Conservation (phyloP, 352 stramenopile species). For the Phytophthora quininea region DNA sequence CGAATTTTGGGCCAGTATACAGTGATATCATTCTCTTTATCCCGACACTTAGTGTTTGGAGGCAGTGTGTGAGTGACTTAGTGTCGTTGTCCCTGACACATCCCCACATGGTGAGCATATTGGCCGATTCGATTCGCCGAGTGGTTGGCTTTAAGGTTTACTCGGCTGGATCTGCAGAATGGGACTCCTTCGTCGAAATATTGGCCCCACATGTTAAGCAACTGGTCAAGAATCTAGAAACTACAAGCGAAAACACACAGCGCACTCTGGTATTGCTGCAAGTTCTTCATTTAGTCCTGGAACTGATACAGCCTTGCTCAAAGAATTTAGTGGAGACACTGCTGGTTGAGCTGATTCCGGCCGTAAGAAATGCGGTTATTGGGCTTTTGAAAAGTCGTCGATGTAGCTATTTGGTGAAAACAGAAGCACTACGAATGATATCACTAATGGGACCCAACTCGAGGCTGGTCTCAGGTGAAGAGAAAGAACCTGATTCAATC, state of each 20-base stretch:
- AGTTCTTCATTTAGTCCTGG: conserved; percentile 47
- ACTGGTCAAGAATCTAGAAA: conserved; percentile 42
- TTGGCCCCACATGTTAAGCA: conserved; percentile 49
- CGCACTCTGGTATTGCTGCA: conserved; percentile 48
- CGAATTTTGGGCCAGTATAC: conserved; percentile 40
- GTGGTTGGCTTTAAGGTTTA: conserved; percentile 48
- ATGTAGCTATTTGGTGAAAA: conserved; percentile 66
- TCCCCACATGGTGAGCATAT: conserved; percentile 35
- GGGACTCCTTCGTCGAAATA: conserved; percentile 55
- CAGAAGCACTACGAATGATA: conserved; percentile 55
- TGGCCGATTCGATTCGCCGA: conserved; percentile 45
- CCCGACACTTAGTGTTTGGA: conserved; percentile 47
- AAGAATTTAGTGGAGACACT: conserved; percentile 31
- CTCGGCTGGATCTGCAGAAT: conserved; percentile 36
- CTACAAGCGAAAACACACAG: conserved; percentile 33
- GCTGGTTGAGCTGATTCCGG: conserved; percentile 39
- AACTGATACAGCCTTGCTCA: conserved; percentile 48
- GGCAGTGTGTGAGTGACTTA: conserved; percentile 28
- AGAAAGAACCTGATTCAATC: conserved; percentile 17
- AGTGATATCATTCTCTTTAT: conserved; percentile 58
- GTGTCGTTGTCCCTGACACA: conserved; percentile 42
- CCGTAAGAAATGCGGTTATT: conserved; percentile 45
- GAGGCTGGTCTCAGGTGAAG: conserved; percentile 4
- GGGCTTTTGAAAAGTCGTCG: conserved; percentile 42
- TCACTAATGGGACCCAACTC: conserved; percentile 33